These are phyloP conservation scores for Solanum sejunctum DNA, from an alignment of 257 asterid species.

Conservation along the genomic window DNA sequence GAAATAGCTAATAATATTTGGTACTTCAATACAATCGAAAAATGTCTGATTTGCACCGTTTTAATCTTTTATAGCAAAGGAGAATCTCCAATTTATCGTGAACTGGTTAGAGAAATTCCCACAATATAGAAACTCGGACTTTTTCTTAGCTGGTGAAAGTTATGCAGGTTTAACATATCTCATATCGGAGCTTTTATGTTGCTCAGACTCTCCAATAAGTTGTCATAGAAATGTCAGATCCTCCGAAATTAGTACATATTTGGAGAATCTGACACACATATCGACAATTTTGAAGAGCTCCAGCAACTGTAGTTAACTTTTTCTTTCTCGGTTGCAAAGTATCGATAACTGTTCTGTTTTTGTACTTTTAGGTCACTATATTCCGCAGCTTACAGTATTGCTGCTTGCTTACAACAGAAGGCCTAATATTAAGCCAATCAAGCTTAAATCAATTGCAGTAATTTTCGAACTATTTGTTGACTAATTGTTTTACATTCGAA, in stretches of 20 bases:
- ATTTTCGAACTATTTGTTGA: not conserved
- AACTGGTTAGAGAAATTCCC: conserved; percentile 18
- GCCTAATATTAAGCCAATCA: conserved; percentile 7
- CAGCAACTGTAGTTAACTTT: not conserved
- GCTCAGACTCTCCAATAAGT: not conserved
- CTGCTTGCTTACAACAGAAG: conserved; percentile 12
- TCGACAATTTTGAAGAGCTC: not conserved
- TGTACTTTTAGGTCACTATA: conserved; percentile 7
- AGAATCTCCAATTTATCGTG: conserved; percentile 12
- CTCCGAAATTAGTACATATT: not conserved
- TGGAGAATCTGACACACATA: not conserved
- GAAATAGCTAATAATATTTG: not conserved
- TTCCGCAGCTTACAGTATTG: conserved; percentile 14
- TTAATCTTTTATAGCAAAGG: conserved; percentile 1
- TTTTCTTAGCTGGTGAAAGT: conserved; percentile 21
- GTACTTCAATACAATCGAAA: too few species aligned
- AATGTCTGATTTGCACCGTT: not conserved
- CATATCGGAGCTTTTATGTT: not conserved
- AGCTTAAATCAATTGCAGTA: conserved; percentile 19
- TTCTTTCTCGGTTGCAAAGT: not conserved
- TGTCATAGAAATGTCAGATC: not conserved
- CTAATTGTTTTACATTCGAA: not conserved
- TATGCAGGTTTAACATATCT: conserved; percentile 1
- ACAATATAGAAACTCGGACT: not conserved
- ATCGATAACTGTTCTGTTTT: not conserved